Evolutionary conservation across 2,329 filamentous ascomycete species (phyloP).

Genomic region (Colletotrichum trifolii): DNA sequence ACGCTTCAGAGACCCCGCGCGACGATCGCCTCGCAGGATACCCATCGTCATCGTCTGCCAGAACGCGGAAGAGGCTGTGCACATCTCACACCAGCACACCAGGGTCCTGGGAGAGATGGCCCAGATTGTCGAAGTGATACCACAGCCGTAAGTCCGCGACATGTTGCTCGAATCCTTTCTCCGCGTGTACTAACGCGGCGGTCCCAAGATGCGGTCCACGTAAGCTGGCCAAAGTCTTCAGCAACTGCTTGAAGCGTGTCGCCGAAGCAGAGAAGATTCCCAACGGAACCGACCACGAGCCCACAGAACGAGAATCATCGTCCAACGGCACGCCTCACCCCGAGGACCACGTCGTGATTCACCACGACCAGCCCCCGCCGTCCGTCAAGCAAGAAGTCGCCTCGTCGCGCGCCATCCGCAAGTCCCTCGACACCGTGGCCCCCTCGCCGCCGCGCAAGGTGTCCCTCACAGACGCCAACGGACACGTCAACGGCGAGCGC

Average conservation of each 20-base stretch:
- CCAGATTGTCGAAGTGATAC: constrained; percentile 44
- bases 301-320: not conserved
- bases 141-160: constrained; percentile 41
- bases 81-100: constrained; percentile 39
- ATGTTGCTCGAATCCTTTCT: not conserved
- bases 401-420: not conserved
- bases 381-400: constrained; percentile 1
- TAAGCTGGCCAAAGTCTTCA: constrained; percentile 45
- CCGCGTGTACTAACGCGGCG: not conserved
- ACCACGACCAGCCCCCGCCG: constrained; percentile 7
- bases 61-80: constrained; percentile 45
- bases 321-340: not conserved
- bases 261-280: constrained; percentile 5
- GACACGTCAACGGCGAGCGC: not conserved
- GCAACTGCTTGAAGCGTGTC: constrained; percentile 38
- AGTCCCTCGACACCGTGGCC: not conserved
- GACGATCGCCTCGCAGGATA: constrained; percentile 13
- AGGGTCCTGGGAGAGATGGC: constrained; percentile 40
- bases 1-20: constrained; percentile 35
- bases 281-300: not conserved
- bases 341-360: constrained; percentile 2
- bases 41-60: constrained; percentile 45
- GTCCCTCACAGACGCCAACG: not conserved
- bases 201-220: constrained; percentile 39
- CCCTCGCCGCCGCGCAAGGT: not conserved